phyloP scores from a whole-genome alignment of 78 protist genomes.

The Dictyostelium citrinum region DNA sequence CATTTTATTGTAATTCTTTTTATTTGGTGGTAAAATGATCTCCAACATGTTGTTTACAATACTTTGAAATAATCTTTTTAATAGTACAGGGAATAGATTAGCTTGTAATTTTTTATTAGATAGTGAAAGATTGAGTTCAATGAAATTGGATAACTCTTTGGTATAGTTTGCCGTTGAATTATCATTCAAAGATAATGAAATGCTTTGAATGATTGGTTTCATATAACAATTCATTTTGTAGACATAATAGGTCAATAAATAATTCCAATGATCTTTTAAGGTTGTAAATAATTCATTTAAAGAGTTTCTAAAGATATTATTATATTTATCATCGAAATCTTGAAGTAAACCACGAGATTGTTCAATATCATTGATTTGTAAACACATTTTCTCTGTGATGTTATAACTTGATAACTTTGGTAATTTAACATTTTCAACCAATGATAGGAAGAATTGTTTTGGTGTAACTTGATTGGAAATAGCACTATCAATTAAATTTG shows the following conservation, averaged over 20 bases:
- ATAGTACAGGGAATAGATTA: background rate
- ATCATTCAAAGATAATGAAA: constrained; percentile 18
- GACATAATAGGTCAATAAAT: background rate
- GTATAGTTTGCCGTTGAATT: background rate
- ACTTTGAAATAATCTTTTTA: background rate
- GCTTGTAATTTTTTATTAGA: background rate
- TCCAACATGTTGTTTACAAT: constrained; percentile 3
- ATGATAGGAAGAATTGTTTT: background rate
- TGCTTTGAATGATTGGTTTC: constrained; percentile 34
- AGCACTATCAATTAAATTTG: background rate
- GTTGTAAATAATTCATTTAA: constrained; percentile 11
- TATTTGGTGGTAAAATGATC: background rate
- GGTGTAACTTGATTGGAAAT: background rate
- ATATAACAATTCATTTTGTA: constrained; percentile 5
- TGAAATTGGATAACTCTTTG: background rate
- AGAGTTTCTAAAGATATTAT: constrained; percentile 9
- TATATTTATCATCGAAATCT: constrained; percentile 31
- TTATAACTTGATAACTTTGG: background rate
- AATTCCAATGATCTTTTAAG: constrained; percentile 36
- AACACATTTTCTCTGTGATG: constrained; percentile 11
- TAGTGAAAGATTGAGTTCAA: background rate
- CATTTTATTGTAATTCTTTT: background rate
- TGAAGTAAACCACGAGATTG: constrained; percentile 26
- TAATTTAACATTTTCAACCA: background rate
- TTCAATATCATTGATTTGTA: constrained; percentile 52